Percentiles rank a stretch among this genome's conserved stretches.
Evolutionary conservation across 768 basidiomycete species (phyloP).

Genomic region (Suillus clintonianus): DNA sequence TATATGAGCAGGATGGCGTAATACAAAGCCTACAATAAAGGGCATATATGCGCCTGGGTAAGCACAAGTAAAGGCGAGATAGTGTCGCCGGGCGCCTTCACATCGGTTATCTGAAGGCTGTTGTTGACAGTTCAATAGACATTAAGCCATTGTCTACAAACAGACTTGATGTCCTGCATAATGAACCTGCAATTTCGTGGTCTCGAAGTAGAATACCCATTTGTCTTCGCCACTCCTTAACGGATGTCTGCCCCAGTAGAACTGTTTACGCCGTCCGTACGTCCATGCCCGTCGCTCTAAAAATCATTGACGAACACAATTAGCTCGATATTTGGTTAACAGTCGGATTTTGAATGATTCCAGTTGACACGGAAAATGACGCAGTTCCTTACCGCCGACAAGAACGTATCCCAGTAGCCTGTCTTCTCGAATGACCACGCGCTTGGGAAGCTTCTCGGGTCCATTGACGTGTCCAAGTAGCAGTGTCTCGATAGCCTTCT

Average conservation of each 20-base stretch:
- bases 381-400: background rate
- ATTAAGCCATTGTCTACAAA: background rate
- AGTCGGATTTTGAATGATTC: background rate
- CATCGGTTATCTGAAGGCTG: background rate
- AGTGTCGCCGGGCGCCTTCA: background rate
- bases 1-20: background rate
- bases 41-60: background rate
- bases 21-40: background rate
- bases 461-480: background rate
- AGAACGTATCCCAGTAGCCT: background rate
- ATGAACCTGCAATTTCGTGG: background rate
- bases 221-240: background rate
- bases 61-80: background rate
- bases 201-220: slow-evolving; percentile 1
- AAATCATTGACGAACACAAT: background rate
- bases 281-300: background rate
- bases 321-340: background rate
- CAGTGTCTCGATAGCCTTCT: slow-evolving; percentile 1
- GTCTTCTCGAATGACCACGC: background rate
- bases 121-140: background rate
- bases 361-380: background rate
- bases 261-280: background rate
- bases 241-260: background rate
- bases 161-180: background rate
- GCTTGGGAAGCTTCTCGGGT: background rate